Percentiles rank a stretch among this genome's conserved stretches.
Conservation (phyloP, 768 basidiomycete species). For the Termitomyces sp. region DNA sequence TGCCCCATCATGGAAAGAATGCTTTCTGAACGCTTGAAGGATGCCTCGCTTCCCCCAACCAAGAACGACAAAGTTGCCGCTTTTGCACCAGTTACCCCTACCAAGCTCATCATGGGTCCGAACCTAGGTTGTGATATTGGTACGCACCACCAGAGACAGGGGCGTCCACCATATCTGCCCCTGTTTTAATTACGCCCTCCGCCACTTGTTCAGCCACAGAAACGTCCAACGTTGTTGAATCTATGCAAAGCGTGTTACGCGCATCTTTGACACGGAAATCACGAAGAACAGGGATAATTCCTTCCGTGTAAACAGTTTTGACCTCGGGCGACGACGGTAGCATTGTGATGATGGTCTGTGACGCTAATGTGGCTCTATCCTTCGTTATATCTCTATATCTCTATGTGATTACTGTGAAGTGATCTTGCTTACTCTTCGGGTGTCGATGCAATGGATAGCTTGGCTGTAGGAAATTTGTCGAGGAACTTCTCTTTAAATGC, state of each 20-base stretch:
- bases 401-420: constrained; percentile 6
- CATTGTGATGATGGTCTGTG: constrained; percentile 79
- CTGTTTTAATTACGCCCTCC: constrained; percentile 38
- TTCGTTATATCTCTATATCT: constrained; percentile 11
- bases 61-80: constrained; percentile 89
- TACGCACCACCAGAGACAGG: constrained; percentile 87
- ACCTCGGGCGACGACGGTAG: constrained; percentile 91
- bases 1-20: constrained; percentile 72
- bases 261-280: constrained; percentile 34
- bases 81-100: constrained; percentile 82
- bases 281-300: constrained; percentile 60
- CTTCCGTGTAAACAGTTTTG: constrained; percentile 63
- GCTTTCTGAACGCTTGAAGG: constrained; percentile 53
- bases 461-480: constrained; percentile 51
- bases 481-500: constrained; percentile 53
- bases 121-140: not conserved
- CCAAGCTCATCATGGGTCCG: not conserved
- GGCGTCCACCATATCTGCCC: constrained; percentile 83
- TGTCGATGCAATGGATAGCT: constrained; percentile 50
- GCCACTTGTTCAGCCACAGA: constrained; percentile 66
- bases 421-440: constrained; percentile 65
- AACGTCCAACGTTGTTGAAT: constrained; percentile 89
- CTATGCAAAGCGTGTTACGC: constrained; percentile 62
- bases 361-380: constrained; percentile 55
- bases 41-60: constrained; percentile 67